Base-by-base conservation (phyloP, 2,329 filamentous ascomycete genomes). In the Parascedosporium putredinis region DNA sequence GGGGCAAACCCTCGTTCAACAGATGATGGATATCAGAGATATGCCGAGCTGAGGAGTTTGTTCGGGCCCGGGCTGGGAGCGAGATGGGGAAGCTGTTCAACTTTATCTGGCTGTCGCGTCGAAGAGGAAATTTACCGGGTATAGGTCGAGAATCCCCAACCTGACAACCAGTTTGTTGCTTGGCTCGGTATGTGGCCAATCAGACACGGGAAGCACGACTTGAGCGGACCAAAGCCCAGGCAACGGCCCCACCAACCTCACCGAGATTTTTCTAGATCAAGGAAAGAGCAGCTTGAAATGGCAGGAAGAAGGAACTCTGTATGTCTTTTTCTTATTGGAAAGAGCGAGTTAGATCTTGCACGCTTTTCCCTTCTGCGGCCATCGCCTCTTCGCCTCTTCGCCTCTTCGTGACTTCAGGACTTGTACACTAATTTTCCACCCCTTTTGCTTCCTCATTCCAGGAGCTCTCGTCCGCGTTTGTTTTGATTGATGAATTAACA, bases 181-280 rank as follows among this genome's bases (percentile, higher is more conserved):
- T 10, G 45, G 44, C 2, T 33, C 24, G 36, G 51, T 52, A 47
- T 51, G 42, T 31, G 51, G 22, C 53, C 53, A 54, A 54, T 54
- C 36, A 54, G 38, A 18, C 1, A 12, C 34, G 20, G 8, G 5
- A 18, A 42, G 12, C n/a, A 24, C 4, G 24, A 47, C 6, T 12
- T n/a, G 7, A 31, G 27, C 12, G 27, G n/a, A 22, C 16, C 5
- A 40, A 7, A 23, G 16, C 36, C 36, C n/a, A 40, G 36, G 36
- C 36, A 40, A 40, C 38, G 20, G 2, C 18, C 23, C 23, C 38
- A 42, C 38, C 38, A 20, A 22, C 38, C 16, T 42, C 18, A 42
- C 38, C 7, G 38, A 20, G 10, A 42, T 23, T 22, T 40, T 31
- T 12, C 7, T 12, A 31, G 7, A 6, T 31, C n/a, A n/a, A n/a